These are phyloP conservation scores for Diplodia mutila DNA, from an alignment of 2,329 filamentous ascomycete genomes.

Conservation along the genomic window DNA sequence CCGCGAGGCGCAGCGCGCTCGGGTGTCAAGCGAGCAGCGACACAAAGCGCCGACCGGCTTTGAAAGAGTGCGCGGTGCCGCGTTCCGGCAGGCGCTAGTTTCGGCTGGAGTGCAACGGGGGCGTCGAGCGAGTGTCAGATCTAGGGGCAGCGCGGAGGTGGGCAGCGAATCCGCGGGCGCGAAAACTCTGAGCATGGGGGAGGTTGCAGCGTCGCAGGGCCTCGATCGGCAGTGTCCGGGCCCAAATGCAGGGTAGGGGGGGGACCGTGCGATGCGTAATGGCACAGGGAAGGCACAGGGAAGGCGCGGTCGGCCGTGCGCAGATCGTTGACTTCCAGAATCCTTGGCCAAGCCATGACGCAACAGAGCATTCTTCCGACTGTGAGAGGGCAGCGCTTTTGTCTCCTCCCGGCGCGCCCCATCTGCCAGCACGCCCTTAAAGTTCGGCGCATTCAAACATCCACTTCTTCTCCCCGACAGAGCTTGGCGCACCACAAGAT, in stretches of 20 bases:
- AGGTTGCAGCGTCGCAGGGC: slow-evolving; percentile 16
- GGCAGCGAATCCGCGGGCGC: slow-evolving; percentile 18
- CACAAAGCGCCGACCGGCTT: background rate
- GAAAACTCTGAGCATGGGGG: slow-evolving; percentile 12
- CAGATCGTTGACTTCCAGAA: slow-evolving; percentile 26
- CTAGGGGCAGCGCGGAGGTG: slow-evolving; percentile 56
- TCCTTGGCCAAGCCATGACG: slow-evolving; percentile 22
- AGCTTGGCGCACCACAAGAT: slow-evolving; percentile 6
- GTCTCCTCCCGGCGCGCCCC: slow-evolving; percentile 1
- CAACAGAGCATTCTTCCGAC: slow-evolving; percentile 19
- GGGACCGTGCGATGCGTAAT: slow-evolving; percentile 5
- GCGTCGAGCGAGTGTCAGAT: slow-evolving; percentile 71
- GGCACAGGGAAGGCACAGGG: background rate
- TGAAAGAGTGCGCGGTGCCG: background rate
- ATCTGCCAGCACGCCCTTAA: slow-evolving; percentile 14
- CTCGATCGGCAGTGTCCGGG: slow-evolving; percentile 24
- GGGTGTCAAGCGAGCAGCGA: slow-evolving; percentile 11
- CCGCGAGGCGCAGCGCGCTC: slow-evolving; percentile 12
- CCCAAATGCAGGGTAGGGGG: slow-evolving; percentile 24
- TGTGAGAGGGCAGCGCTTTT: slow-evolving; percentile 5
- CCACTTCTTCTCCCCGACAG: slow-evolving; percentile 6
- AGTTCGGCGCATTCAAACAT: slow-evolving; percentile 17
- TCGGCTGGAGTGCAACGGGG: slow-evolving; percentile 57
- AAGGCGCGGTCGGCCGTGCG: slow-evolving; percentile 9
- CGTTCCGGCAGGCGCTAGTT: slow-evolving; percentile 58